These are phyloP conservation scores for Saussurea involucrata DNA, from an alignment of 129 eudicot species.

Conservation along the genomic window DNA sequence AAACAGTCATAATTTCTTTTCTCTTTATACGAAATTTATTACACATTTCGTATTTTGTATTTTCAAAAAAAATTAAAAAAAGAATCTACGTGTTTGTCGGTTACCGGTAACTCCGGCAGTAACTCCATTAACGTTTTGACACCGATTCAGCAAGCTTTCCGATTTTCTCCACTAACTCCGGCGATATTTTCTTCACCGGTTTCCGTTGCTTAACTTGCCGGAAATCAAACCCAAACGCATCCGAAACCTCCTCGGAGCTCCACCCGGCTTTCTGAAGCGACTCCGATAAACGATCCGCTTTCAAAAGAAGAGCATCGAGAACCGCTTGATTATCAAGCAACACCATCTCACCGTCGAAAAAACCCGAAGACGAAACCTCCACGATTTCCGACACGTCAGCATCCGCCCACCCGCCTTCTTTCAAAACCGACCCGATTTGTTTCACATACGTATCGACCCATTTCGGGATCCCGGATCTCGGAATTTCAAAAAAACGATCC, in stretches of 20 bases:
- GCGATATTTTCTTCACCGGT: slow-evolving; percentile 64
- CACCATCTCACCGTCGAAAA: slow-evolving; percentile 78
- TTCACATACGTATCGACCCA: slow-evolving; percentile 71
- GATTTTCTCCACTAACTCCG: slow-evolving; percentile 71
- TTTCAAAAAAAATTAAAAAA: slow-evolving; percentile 10
- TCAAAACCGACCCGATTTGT: slow-evolving; percentile 68
- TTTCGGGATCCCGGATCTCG: slow-evolving; percentile 52
- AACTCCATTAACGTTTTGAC: slow-evolving; percentile 34
- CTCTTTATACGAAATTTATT: slow-evolving; percentile 29
- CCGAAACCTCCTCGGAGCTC: slow-evolving; percentile 97
- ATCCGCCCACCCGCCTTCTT: slow-evolving; percentile 77
- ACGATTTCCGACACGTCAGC: slow-evolving; percentile 74
- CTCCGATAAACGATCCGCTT: slow-evolving; percentile 85
- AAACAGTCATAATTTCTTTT: slow-evolving; percentile 1
- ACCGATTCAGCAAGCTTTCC: slow-evolving; percentile 76
- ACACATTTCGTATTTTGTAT: slow-evolving; percentile 25
- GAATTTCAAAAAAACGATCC: slow-evolving; percentile 56
- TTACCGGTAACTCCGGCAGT: slow-evolving; percentile 22
- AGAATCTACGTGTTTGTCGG: slow-evolving; percentile 44
- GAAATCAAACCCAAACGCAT: slow-evolving; percentile 84
- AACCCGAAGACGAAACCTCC: slow-evolving; percentile 66
- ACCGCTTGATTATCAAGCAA: slow-evolving; percentile 76
- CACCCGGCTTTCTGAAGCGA: slow-evolving; percentile 82
- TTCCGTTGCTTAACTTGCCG: slow-evolving; percentile 47
- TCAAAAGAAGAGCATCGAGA: slow-evolving; percentile 72